phyloP scores from a whole-genome alignment of 2,329 filamentous ascomycete genomes.

The Trichophyton equinum region DNA sequence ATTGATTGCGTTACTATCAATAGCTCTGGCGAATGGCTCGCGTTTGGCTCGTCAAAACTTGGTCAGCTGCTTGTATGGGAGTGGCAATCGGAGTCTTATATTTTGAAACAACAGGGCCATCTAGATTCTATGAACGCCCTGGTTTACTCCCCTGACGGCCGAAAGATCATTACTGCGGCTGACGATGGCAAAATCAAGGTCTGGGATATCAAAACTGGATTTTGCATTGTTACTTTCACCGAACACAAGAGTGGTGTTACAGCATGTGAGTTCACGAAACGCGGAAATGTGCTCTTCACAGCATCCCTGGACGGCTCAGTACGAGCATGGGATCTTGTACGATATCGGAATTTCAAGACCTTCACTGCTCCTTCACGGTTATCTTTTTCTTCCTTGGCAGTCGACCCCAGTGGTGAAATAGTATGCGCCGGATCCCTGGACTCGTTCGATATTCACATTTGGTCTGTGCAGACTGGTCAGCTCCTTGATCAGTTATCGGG shows the following conservation, averaged over 20 bases:
- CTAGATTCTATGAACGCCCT: constrained; percentile 92
- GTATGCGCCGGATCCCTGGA: constrained; percentile 91
- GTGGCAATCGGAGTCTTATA: constrained; percentile 98
- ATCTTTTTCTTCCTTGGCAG: constrained; percentile 85
- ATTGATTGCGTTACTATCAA: constrained; percentile 94
- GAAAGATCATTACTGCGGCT: constrained; percentile 81
- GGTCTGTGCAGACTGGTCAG: constrained; percentile 96
- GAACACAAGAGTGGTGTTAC: constrained; percentile 93
- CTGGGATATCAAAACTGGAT: constrained; percentile 92
- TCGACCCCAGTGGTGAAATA: constrained; percentile 94
- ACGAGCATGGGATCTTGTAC: constrained; percentile 87
- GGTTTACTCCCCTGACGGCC: constrained; percentile 85
- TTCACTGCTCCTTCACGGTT: constrained; percentile 87
- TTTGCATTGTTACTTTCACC: constrained; percentile 95
- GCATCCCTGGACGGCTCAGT: constrained; percentile 89
- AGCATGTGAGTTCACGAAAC: constrained; percentile 82
- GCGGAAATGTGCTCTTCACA: constrained; percentile 91
- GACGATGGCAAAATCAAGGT: constrained; percentile 98
- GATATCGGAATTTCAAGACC: constrained; percentile 93
- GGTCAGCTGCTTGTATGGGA: constrained; percentile 98
- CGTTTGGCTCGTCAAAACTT: constrained; percentile 87
- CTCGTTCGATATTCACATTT: constrained; percentile 94
- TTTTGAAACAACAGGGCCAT: constrained; percentile 94
- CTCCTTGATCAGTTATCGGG: constrained; percentile 80
- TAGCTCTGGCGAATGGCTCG: constrained; percentile 88